Conservation (phyloP, 768 basidiomycete species). For the Trichaptum fuscoviolaceum region DNA sequence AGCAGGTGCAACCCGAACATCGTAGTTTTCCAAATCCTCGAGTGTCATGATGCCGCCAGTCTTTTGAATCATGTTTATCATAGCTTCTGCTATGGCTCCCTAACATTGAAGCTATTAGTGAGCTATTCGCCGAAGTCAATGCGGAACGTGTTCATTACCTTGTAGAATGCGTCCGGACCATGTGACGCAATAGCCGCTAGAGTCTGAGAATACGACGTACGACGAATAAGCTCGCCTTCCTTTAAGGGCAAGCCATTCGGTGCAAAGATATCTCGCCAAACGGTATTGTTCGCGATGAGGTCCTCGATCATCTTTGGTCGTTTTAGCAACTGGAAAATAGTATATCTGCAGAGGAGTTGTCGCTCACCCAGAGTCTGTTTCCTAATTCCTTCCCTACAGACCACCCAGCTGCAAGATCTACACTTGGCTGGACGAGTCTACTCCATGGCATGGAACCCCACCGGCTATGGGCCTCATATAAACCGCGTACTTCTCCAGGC, state of each 20-base stretch:
- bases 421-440: slow-evolving; percentile 70
- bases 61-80: slow-evolving; percentile 61
- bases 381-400: slow-evolving; percentile 72
- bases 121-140: slow-evolving; percentile 7
- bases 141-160: slow-evolving; percentile 34
- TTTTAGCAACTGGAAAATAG: slow-evolving; percentile 3
- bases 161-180: slow-evolving; percentile 82
- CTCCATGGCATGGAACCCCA: slow-evolving; percentile 85
- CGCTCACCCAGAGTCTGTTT: slow-evolving; percentile 59
- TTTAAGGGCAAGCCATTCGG: slow-evolving; percentile 63
- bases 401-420: slow-evolving; percentile 75
- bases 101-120: slow-evolving; percentile 23
- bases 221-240: slow-evolving; percentile 69
- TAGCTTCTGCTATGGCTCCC: slow-evolving; percentile 78
- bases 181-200: slow-evolving; percentile 66
- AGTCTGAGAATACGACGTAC: slow-evolving; percentile 74
- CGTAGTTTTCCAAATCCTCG: slow-evolving; percentile 68
- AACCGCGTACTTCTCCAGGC: slow-evolving; percentile 85
- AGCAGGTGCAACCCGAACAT: slow-evolving; percentile 63
- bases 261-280: slow-evolving; percentile 83
- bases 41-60: slow-evolving; percentile 79
- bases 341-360: slow-evolving; percentile 9
- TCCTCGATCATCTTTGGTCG: slow-evolving; percentile 34
- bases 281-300: slow-evolving; percentile 62
- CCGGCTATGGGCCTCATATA: slow-evolving; percentile 74